Conservation (phyloP, 306 rosid species). For the Boehmeria nivea region DNA sequence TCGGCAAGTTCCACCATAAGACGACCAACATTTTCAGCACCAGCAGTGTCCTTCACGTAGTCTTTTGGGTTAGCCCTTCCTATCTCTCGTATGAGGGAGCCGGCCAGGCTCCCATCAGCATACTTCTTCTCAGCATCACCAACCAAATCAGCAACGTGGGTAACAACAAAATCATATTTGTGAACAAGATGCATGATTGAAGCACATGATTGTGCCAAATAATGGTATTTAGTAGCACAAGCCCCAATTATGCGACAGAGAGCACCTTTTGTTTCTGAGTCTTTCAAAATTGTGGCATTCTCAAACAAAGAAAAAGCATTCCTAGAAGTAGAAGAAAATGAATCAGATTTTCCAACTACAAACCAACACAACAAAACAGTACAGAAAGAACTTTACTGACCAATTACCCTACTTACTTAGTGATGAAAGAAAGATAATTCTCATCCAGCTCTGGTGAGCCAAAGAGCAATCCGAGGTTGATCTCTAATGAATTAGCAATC, state of each 20-base stretch:
- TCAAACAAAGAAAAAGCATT: slow-evolving; percentile 74
- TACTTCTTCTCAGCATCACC: slow-evolving; percentile 76
- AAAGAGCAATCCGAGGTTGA: slow-evolving; percentile 72
- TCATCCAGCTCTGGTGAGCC: slow-evolving; percentile 72
- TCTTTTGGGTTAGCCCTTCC: slow-evolving; percentile 93
- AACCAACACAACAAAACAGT: not conserved
- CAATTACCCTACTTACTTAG: slow-evolving; percentile 48
- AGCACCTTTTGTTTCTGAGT: slow-evolving; percentile 66
- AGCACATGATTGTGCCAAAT: slow-evolving; percentile 77
- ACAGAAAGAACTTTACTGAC: not conserved
- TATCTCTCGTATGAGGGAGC: slow-evolving; percentile 70
- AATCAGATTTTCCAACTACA: slow-evolving; percentile 18
- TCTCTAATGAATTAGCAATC: slow-evolving; percentile 87
- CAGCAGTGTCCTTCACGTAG: slow-evolving; percentile 72
- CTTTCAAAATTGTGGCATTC: slow-evolving; percentile 56
- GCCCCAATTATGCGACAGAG: slow-evolving; percentile 79
- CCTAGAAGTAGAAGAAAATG: slow-evolving; percentile 37
- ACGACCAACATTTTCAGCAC: slow-evolving; percentile 93
- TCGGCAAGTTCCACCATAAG: slow-evolving; percentile 85
- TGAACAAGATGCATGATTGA: slow-evolving; percentile 85
- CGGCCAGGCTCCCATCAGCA: slow-evolving; percentile 79
- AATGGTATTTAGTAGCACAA: slow-evolving; percentile 83
- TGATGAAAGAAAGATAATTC: slow-evolving; percentile 62
- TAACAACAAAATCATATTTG: slow-evolving; percentile 82
- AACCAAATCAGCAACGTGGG: slow-evolving; percentile 78